Evolutionary conservation across 2,329 filamentous ascomycete genomes (phyloP), one percentile per base, ranked within the genome.

Genomic region (Paecilomyces niveus): DNA sequence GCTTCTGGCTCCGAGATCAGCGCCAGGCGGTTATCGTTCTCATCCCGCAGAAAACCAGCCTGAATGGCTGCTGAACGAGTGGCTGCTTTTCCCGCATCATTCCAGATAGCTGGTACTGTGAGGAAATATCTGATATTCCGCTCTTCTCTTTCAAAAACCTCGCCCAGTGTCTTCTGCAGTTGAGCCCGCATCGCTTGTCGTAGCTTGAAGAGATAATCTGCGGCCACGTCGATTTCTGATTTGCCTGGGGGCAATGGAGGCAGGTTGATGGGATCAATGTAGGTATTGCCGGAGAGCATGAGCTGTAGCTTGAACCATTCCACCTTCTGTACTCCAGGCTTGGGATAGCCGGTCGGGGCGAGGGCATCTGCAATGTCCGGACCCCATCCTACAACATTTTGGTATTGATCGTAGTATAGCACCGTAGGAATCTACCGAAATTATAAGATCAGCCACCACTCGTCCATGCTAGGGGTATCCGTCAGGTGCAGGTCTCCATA

Each of bases 301-400:
- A 99, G 86, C 79, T 99, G 94, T 66, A 99, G 84, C 82, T 97
- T 97, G 84, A 99, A 97, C 94, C 94, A 99, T 79, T 97, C 94
- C 24, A 97, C 93, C 80, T 97, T 97, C 77, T 97, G 94, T 66
- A 99, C 93, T 64, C 93, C 93, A 33, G 90, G 90, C 81, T 97
- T 97, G 66, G 94, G 94, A 75, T 97, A 97, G 63, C 94, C 94
- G 49, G 94, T 97, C 31, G 94, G 94, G 56, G 94, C 93, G 64
- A 97, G 84, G 63, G 94, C 94, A 77, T 97, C 93, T 61, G 94
- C 91, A 68, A 97, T 97, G 81, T 99, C 94, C 58, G 93, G 92
- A 62, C 94, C 94, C 94, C 94, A 99, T 68, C 94, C 94, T n/a
- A 97, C 94, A 54, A 99, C 94, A 76, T 97, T 97, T 72, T 99